Evolutionary conservation across 2,329 filamentous ascomycete genomes (phyloP).

Genomic region (Ceratocystis colombiana): DNA sequence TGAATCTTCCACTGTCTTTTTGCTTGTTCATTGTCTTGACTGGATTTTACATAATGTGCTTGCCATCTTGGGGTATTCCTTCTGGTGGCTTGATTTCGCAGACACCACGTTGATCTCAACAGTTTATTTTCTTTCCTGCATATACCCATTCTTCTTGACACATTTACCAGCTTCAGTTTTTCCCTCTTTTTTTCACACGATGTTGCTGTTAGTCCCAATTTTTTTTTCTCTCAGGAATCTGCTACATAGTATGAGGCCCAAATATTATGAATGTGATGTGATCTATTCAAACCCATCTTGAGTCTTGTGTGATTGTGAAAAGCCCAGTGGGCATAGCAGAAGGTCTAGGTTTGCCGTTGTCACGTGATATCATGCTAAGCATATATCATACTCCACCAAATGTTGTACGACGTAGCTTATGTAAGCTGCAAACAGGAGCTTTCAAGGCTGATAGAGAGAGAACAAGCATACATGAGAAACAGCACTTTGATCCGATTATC

Average conservation of each 20-base stretch:
- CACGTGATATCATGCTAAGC: background rate
- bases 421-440: background rate
- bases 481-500: background rate
- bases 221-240: constrained; percentile 4
- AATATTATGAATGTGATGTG: constrained; percentile 15
- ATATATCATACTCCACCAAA: background rate
- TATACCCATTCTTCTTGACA: constrained; percentile 7
- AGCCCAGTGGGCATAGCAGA: background rate
- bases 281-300: background rate
- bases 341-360: background rate
- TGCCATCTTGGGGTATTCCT: background rate
- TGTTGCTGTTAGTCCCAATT: background rate
- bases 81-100: background rate
- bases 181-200: background rate
- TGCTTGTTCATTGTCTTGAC: background rate
- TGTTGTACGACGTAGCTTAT: background rate
- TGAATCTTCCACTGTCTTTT: background rate
- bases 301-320: background rate
- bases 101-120: background rate
- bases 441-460: background rate
- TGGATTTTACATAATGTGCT: background rate
- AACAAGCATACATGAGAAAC: background rate
- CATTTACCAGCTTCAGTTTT: constrained; percentile 7
- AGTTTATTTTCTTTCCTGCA: constrained; percentile 14
- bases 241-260: constrained; percentile 12